Evolutionary conservation across 148 eudicot genomes (phyloP), one percentile per base, ranked within the genome.

Genomic region (Heliamphora exappendiculata): DNA sequence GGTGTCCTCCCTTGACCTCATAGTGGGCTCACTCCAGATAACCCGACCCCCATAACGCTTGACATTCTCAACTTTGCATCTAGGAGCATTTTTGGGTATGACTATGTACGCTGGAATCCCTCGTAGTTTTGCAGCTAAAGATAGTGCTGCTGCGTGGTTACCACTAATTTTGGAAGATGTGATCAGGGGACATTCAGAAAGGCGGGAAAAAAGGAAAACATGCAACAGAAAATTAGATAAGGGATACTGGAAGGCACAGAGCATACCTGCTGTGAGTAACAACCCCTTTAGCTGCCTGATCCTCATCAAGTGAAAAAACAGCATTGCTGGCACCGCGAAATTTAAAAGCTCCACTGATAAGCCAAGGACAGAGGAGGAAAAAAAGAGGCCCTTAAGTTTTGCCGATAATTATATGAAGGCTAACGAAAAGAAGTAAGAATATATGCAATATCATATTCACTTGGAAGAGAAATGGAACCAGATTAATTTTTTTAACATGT

Each of bases 311-410:
- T 42, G 99, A 95, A 78, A 92, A 84, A 41, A 95, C 69, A 54
- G 99, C 97, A 86, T 95, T 95, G 62, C 96, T 91, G 60, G 99
- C 97, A 78, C 97, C 99, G 78, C 99, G 87, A 66, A 95, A 88
- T 78, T 95, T 95, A 74, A 95, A 95, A 70, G 99, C 97, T 75
- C 99, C 99, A 47, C 99, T 94, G 84, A 63, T 26, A 81, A 49
- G n/a, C 80, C 34, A 45, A 12, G 64, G 28, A 49, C 28, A 24
- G 47, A 29, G 12, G 36, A 26, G 14, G 11, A 57, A 24, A 68
- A 73, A 59, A 70, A 70, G 60, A n/a, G 33, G 57, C 3, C 14
- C 5, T 34, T 37, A n/a, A 44, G 47, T 44, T 50, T 36, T 4
- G 54, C 5, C 5, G 57, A 75, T 42, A 62, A 16, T 13, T 41